Evolutionary conservation across 306 rosid species (phyloP), one percentile per base, ranked within the genome.

Genomic region (Sophora flavescens): DNA sequence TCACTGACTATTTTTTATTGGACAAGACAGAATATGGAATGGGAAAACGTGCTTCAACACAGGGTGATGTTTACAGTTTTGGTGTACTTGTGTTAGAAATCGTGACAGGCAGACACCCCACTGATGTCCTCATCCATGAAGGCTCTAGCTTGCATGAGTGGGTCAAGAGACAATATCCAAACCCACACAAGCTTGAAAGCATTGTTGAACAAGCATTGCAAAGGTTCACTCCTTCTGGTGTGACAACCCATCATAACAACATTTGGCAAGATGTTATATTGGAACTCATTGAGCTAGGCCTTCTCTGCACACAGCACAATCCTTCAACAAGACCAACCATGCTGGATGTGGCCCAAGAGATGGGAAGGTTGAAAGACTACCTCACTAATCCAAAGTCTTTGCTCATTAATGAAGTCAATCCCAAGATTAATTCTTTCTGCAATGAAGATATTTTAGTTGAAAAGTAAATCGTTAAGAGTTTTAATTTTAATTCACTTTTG

Each of bases 21-120:
- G 50, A 44, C 44, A 60, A 57, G 78, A 80, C 82, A 95, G 97
- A 95, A 41, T 95, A 92, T 54, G 98, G 97, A 65, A 72, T 95
- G 83, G 98, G 98, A 69, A 88, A 83, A 72, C 45, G 82, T 2
- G 95, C 91, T 42, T 95, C 98, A 41, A 81, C 86, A 3, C 76
- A 88, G 41, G 97, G 98, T 2, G 98, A 95, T 65, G 97, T 92
- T 8, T 95, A 86, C 74, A 90, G 97, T 81, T 92, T 54, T 51
- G 98, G 98, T 26, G 93, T 95, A 0, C 87, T 92, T 77, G 26
- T 92, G 50, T 56, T 95, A 30, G 97, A 95, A 82, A 84, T 95
- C 0, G 84, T 92, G 36, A 85, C 96, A 0, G 92, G 97, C 15
- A 88, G 77, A 35, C 91, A 86, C 15, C 97, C 98, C 53, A 89